Evolutionary conservation across 768 basidiomycete species (phyloP).

Genomic region (Paxillus ammoniavirescens): DNA sequence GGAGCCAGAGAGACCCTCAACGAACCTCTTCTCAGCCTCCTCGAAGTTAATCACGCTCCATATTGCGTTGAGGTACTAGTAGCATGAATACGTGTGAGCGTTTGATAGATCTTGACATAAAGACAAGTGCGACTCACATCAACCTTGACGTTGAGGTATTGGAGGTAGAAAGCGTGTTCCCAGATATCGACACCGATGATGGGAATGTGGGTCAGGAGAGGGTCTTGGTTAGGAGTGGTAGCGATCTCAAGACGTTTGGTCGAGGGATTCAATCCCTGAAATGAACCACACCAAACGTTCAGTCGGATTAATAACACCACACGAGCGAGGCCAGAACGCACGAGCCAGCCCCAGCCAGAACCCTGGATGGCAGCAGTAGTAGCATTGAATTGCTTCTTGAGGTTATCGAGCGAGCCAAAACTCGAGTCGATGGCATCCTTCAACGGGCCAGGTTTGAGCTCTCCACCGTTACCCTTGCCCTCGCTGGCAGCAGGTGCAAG

Average conservation of each 20-base stretch:
- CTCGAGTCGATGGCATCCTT: constrained; percentile 58
- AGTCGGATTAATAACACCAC: neutral
- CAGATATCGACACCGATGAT: constrained; percentile 93
- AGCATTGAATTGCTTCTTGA: constrained; percentile 83
- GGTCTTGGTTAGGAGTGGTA: constrained; percentile 97
- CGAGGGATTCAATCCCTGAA: constrained; percentile 65
- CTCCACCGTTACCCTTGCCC: constrained; percentile 59
- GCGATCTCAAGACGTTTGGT: constrained; percentile 77
- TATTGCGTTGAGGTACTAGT: constrained; percentile 71
- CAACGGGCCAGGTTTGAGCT: constrained; percentile 59
- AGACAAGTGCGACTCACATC: constrained; percentile 58
- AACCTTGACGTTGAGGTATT: constrained; percentile 93
- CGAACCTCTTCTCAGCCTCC: constrained; percentile 70
- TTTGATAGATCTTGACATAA: neutral
- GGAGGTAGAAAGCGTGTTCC: constrained; percentile 96
- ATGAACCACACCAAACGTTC: constrained; percentile 1
- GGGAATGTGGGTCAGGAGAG: constrained; percentile 70
- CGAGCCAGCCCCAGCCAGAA: constrained; percentile 96
- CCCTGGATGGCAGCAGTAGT: constrained; percentile 87
- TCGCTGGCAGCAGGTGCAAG: constrained; percentile 61
- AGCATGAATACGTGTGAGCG: neutral
- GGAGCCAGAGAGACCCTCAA: constrained; percentile 37
- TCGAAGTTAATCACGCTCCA: constrained; percentile 73
- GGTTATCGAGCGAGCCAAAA: constrained; percentile 69
- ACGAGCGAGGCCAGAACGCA: constrained; percentile 38